These are phyloP conservation scores for Fusarium euwallaceae DNA, from an alignment of 2,329 filamentous ascomycete species.

Conservation along the genomic window DNA sequence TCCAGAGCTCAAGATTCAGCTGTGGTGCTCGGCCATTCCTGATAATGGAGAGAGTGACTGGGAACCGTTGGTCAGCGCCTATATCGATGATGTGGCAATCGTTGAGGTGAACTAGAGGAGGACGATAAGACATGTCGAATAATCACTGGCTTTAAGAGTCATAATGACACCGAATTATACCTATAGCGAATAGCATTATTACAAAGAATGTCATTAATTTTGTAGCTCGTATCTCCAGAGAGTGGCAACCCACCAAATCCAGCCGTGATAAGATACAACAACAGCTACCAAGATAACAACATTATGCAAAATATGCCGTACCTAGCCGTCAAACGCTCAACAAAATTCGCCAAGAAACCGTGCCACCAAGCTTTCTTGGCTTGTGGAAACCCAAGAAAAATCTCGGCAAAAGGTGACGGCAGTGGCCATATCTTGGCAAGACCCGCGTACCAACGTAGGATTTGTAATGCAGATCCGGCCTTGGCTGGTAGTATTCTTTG, in stretches of 20 bases:
- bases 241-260: neutral
- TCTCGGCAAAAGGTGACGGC: neutral
- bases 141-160: neutral
- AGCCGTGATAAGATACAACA: neutral
- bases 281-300: neutral
- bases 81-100: neutral
- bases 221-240: neutral
- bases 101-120: neutral
- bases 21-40: neutral
- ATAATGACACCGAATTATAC: neutral
- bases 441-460: neutral
- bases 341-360: neutral
- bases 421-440: neutral
- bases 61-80: neutral
- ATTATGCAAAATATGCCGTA: neutral
- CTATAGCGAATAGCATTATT: neutral
- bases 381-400: neutral
- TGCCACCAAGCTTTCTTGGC: conserved; percentile 3
- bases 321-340: neutral
- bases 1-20: neutral
- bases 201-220: too few relatives aligned
- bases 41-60: neutral
- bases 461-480: conserved; percentile 3
- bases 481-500: conserved; percentile 1
- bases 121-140: neutral